Evolutionary conservation across 2,329 filamentous ascomycete species (phyloP), one percentile per base, ranked within the genome.

Genomic region (Ophiostoma piceae): DNA sequence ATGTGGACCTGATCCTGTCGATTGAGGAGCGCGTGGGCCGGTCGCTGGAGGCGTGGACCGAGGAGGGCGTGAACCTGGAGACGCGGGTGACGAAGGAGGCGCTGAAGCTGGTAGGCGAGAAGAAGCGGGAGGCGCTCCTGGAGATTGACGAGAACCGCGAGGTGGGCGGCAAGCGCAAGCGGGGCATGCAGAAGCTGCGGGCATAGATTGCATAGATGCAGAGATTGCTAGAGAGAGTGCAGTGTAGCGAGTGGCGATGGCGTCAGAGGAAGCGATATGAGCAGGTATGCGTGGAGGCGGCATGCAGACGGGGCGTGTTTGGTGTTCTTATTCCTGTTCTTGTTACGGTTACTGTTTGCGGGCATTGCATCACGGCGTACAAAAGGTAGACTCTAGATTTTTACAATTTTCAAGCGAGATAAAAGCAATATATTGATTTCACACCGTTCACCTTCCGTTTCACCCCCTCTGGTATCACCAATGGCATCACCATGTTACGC

Each of bases 21-120:
- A 97, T 98, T 75, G 95, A 99, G 81, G 83, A 85, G 70, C 85
- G 95, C 26, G 92, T 97, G 0, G 91, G 92, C 1, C 81, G 87
- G 76, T 80, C 92, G 79, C 92, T 99, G 91, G 88, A 87, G 65
- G 88, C 89, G 71, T 99, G 93, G 90, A 80, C 85, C 68, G 94
- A 98, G 79, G 92, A 96, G 75, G 92, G 92, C 0, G 95, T 99
- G 69, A 98, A 92, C 80, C 81, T 99, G n/a, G 94, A 98, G 82
- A 91, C 90, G 1, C 85, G 95, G 70, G 92, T 99, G 32, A 84
- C 97, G 66, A 85, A 91, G 69, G 94, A 96, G 73, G 88, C 90
- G 47, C 81, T 99, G 77, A 97, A 96, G 84, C 79, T 92, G 65
- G 95, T 99, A 6, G 90, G 91, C n/a, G 92, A 96, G 83, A 96